Evolutionary conservation across 306 rosid genomes (phyloP).

Genomic region (Carpinus fangiana): DNA sequence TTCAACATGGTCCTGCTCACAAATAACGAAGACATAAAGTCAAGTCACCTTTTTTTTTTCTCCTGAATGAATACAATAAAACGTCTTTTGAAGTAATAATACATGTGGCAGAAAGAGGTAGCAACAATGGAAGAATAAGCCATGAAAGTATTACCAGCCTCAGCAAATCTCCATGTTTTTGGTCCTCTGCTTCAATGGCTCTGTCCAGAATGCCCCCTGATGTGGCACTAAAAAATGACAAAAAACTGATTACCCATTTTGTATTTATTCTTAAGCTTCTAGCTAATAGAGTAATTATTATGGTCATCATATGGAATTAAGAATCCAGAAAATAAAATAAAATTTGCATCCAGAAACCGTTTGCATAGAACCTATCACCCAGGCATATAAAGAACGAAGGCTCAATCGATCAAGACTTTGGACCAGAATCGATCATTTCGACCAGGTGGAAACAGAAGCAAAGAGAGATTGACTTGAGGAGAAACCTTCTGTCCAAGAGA

Average conservation of each 20-base stretch:
- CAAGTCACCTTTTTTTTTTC: slow-evolving; percentile 11
- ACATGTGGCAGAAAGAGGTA: slow-evolving; percentile 2
- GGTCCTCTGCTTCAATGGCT: slow-evolving; percentile 97
- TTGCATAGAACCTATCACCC: not conserved
- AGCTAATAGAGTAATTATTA: not conserved
- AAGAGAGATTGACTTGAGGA: not conserved
- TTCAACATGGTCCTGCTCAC: slow-evolving; percentile 85
- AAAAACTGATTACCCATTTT: slow-evolving; percentile 15
- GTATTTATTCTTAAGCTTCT: not conserved
- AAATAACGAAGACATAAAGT: slow-evolving; percentile 20
- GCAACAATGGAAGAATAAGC: slow-evolving; percentile 18
- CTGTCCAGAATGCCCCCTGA: slow-evolving; percentile 97
- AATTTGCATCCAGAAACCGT: not conserved
- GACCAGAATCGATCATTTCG: no score
- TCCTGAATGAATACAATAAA: slow-evolving; percentile 11
- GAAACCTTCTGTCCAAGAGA: not conserved
- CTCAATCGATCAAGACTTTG: no score
- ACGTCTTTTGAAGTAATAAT: slow-evolving; percentile 1
- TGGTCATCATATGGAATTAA: not conserved
- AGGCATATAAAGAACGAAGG: no score
- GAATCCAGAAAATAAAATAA: not conserved
- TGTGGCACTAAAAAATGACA: slow-evolving; percentile 68
- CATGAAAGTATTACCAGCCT: slow-evolving; percentile 68
- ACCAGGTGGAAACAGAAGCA: not conserved
- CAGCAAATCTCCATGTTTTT: slow-evolving; percentile 89